phyloP scores from a whole-genome alignment of 257 asterid species.

The Solanum peruvianum region DNA sequence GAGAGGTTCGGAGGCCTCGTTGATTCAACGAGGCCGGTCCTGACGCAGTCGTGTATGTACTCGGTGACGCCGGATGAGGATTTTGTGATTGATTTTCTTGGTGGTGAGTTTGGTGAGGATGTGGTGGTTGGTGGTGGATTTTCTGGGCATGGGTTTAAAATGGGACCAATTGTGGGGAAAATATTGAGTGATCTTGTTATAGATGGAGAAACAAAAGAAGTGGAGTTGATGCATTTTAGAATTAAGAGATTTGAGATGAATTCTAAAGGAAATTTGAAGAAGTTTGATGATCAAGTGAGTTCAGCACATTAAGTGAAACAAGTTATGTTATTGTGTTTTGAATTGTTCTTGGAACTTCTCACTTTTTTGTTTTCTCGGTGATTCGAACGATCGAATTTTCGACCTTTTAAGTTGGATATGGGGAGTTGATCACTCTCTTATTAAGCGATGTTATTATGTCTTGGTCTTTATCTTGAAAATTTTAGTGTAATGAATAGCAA shows the following conservation, averaged over 20 bases:
- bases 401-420: no score
- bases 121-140: conserved; percentile 80
- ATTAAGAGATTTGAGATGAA: conserved; percentile 41
- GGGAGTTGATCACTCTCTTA: no score
- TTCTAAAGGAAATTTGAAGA: conserved; percentile 41
- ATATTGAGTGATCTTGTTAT: conserved; percentile 53
- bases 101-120: conserved; percentile 60
- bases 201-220: conserved; percentile 28
- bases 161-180: conserved; percentile 81
- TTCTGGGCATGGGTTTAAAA: conserved; percentile 94
- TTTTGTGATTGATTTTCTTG: conserved; percentile 67
- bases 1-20: conserved; percentile 39
- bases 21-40: conserved; percentile 33
- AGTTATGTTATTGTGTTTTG: background rate
- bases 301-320: background rate
- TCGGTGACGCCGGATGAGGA: conserved; percentile 95
- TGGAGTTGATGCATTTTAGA: conserved; percentile 37
- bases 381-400: no score
- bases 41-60: conserved; percentile 76
- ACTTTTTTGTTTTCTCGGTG: no score
- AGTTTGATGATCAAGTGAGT: conserved; percentile 49
- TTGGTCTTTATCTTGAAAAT: no score
- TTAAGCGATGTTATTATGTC: background rate
- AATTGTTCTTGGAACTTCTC: background rate
- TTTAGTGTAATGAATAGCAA: background rate